Conservation (phyloP, 352 stramenopile genomes). For the Blastocystis sp. region DNA sequence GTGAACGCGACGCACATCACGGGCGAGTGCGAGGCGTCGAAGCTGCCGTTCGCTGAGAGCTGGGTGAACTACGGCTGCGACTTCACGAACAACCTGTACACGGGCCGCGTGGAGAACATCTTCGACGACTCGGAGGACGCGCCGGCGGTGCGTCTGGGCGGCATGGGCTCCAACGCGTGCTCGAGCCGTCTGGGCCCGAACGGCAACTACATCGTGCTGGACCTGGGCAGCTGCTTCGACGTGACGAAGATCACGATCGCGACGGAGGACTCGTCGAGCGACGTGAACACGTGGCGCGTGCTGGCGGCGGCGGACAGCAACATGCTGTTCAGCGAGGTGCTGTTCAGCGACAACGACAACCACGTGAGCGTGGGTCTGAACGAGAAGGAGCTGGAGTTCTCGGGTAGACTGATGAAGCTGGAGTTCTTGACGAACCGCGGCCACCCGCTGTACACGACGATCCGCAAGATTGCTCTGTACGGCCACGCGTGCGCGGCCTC, state of each 20-base stretch:
- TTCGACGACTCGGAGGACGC: conserved; percentile 11
- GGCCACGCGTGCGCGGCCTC: conserved; percentile 11
- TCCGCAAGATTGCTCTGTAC: conserved; percentile 56
- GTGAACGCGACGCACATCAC: conserved; percentile 44
- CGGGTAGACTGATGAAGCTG: conserved; percentile 64
- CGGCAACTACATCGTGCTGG: conserved; percentile 63
- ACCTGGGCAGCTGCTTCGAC: conserved; percentile 60
- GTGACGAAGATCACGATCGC: conserved; percentile 19
- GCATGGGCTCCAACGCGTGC: conserved; percentile 37
- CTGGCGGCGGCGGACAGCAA: conserved; percentile 20
- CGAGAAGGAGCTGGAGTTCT: conserved; percentile 45
- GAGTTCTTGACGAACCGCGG: conserved; percentile 39
- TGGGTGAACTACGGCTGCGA: conserved; percentile 50
- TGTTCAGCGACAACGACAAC: conserved; percentile 52
- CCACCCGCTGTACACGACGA: conserved; percentile 40
- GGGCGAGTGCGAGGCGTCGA: conserved; percentile 41
- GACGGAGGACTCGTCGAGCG: neutral
- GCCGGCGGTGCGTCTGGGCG: conserved; percentile 26
- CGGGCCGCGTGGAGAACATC: conserved; percentile 12
- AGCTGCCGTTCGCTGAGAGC: conserved; percentile 13
- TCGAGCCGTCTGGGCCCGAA: conserved; percentile 57
- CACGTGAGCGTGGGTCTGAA: conserved; percentile 10
- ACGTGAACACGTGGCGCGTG: conserved; percentile 46
- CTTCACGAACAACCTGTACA: conserved; percentile 62
- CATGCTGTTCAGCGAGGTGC: conserved; percentile 37